Conservation (phyloP, 495 filamentous ascomycete species). For the Immersiella caudata region DNA sequence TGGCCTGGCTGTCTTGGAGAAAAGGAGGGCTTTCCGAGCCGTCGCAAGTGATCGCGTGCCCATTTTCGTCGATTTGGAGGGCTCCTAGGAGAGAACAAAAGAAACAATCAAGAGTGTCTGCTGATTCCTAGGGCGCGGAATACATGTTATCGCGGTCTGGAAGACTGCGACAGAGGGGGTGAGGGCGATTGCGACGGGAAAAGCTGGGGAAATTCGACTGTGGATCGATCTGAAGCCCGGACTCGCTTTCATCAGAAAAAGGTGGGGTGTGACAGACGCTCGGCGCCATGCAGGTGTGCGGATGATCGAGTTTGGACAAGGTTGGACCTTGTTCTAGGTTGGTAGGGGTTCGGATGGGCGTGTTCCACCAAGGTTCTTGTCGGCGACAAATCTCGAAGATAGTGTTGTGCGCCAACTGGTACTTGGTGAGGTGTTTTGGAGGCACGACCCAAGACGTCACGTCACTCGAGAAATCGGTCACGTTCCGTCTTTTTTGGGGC, state of each 20-base stretch:
- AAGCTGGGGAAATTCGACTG: not conserved
- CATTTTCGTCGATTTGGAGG: not conserved
- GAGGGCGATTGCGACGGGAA: slow-evolving; percentile 2
- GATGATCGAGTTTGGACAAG: slow-evolving; percentile 7
- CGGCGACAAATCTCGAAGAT: slow-evolving; percentile 1
- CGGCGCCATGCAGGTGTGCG: not conserved
- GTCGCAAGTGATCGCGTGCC: slow-evolving; percentile 1
- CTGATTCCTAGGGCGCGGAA: slow-evolving; percentile 14
- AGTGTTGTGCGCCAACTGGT: not conserved
- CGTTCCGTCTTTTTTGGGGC: slow-evolving; percentile 14
- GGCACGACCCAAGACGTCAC: slow-evolving; percentile 16
- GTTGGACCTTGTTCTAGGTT: slow-evolving; percentile 13
- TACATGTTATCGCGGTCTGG: slow-evolving; percentile 17
- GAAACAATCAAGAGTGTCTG: not conserved
- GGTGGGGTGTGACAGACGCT: not conserved
- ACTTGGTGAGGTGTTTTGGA: slow-evolving; percentile 8
- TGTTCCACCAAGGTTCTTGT: not conserved
- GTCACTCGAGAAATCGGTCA: slow-evolving; percentile 15
- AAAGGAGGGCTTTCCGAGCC: slow-evolving; percentile 1
- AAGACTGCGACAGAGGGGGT: not conserved
- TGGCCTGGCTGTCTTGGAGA: not conserved
- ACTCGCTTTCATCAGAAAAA: not conserved
- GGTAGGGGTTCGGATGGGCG: slow-evolving; percentile 3
- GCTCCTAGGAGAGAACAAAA: not conserved
- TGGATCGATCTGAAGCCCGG: not conserved